Evolutionary conservation across 2,329 filamentous ascomycete genomes (phyloP), one percentile per base, ranked within the genome.

Genomic region (Penicillium griseofulvum): DNA sequence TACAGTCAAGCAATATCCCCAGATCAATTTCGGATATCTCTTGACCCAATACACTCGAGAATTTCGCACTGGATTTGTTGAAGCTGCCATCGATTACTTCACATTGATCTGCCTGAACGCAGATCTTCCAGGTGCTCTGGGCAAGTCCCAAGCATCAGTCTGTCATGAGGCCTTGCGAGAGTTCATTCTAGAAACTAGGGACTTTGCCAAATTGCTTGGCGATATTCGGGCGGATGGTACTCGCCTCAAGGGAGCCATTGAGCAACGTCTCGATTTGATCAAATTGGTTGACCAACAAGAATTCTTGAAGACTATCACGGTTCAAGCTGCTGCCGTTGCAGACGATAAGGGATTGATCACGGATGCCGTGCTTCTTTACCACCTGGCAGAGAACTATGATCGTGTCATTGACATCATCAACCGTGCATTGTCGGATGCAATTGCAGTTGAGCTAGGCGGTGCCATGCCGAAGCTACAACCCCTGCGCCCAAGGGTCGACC

Each of bases 21-120:
- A 97, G 71, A 87, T 99, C 74, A 96, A 94, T 79, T 97, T 97
- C 75, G 92, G 90, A 42, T 88, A 89, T 56, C 90, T 97, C 80
- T 81, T 97, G 58, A 95, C 93, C 38, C 91, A 94, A 72, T 99
- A 99, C 78, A 99, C 95, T 5, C 85, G 89, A 51, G 92, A 97
- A 74, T 99, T 99, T 83, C 88, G 94, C 49, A 90, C 91, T 29
- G 92, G 91, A 19, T 87, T 95, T 67, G 89, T 91, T 7, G 89
- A 89, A 55, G 90, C 91, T 33, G 94, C 95, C 3, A 90, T 96
- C 17, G 94, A 99, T 72, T 99, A 99, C 72, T 85, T 99, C 45
- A 84, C 87, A 6, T 78, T 99, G 54, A 92, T 99, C 67, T 96
- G 91, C 72, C 84, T 99, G 54, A 97, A 97, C 70, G 84, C 87